A percentile compares a stretch with the other conserved stretches of the same genome.
phyloP scores from a whole-genome alignment of 352 stramenopile genomes.

The Phytophthora nicotianae region DNA sequence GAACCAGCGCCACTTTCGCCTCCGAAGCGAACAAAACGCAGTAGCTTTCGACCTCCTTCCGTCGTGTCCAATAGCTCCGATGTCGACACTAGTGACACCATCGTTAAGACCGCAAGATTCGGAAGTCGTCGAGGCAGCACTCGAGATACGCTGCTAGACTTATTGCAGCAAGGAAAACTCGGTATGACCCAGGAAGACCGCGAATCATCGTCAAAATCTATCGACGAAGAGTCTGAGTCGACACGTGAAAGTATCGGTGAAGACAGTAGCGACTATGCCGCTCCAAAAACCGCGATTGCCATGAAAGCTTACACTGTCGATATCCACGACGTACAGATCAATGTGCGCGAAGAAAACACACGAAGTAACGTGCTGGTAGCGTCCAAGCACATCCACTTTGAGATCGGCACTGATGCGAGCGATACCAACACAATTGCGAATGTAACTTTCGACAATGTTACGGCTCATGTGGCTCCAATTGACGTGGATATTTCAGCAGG shows the following conservation, averaged over 20 bases:
- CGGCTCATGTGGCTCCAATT: constrained; percentile 69
- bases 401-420: constrained; percentile 59
- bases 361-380: constrained; percentile 73
- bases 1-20: constrained; percentile 5
- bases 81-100: constrained; percentile 1
- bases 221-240: constrained; percentile 21
- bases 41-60: constrained; percentile 27
- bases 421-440: constrained; percentile 57
- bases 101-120: background rate
- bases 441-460: constrained; percentile 72
- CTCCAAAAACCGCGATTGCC: constrained; percentile 40
- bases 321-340: constrained; percentile 81
- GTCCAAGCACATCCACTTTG: constrained; percentile 79
- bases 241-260: constrained; percentile 14
- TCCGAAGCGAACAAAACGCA: constrained; percentile 19
- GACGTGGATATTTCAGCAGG: constrained; percentile 77
- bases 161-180: constrained; percentile 80
- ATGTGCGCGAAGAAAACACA: constrained; percentile 69
- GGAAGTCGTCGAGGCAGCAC: constrained; percentile 48
- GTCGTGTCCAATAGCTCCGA: constrained; percentile 10
- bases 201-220: constrained; percentile 19
- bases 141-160: constrained; percentile 67
- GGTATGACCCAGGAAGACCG: constrained; percentile 37
- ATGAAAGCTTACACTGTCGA: constrained; percentile 80
- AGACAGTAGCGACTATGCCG: constrained; percentile 21